Conservation (phyloP, 129 eudicot species). For the Centrapalus pauciflorus region DNA sequence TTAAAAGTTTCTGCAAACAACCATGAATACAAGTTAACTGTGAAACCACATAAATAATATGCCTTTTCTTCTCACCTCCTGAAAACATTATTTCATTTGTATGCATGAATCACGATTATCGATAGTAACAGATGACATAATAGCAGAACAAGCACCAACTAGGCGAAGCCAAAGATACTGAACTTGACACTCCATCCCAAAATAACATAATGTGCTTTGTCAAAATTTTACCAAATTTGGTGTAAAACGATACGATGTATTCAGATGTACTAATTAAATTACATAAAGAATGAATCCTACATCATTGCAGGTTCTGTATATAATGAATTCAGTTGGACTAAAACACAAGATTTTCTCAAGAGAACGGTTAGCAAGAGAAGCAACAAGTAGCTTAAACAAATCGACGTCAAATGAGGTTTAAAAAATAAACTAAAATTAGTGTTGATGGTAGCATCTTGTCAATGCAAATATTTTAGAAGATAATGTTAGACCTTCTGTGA, state of each 20-base stretch:
- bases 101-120: too few species aligned
- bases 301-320: background rate
- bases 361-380: background rate
- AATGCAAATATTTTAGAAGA: background rate
- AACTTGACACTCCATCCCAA: background rate
- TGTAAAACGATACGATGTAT: background rate
- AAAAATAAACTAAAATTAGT: background rate
- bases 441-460: background rate
- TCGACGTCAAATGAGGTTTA: background rate
- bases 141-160: background rate
- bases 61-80: background rate
- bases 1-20: background rate
- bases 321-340: too few species aligned
- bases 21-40: too few species aligned
- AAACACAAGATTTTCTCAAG: background rate
- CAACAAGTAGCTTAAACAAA: background rate
- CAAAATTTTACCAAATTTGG: background rate
- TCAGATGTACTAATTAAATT: background rate
- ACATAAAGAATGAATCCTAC: background rate
- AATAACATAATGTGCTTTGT: too few species aligned
- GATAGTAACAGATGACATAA: background rate
- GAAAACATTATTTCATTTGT: background rate
- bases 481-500: conserved; percentile 61
- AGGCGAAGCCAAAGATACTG: background rate
- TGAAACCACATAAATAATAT: background rate